These are phyloP conservation scores for Rhododendron henanense DNA, from an alignment of 148 eudicot species.

Conservation along the genomic window DNA sequence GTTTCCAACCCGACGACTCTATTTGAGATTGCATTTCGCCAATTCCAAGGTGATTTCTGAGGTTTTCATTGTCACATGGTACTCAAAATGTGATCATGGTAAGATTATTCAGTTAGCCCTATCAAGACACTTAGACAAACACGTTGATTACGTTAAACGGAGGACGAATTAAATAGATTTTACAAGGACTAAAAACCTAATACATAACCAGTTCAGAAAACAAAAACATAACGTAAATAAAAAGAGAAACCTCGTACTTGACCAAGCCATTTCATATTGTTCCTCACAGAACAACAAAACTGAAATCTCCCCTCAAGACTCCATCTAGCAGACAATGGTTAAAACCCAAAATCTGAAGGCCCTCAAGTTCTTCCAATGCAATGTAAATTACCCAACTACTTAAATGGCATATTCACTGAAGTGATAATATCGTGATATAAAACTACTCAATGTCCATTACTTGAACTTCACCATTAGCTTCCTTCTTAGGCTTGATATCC, in stretches of 20 bases:
- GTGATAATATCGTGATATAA: background rate
- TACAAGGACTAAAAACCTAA: background rate
- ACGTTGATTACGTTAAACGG: background rate
- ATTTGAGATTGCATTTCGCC: background rate
- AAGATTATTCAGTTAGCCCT: background rate
- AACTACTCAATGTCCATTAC: slow-evolving; percentile 47
- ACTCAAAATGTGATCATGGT: background rate
- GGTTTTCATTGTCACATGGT: background rate
- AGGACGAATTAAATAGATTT: background rate
- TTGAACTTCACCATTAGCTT: slow-evolving; percentile 27
- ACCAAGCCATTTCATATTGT: background rate
- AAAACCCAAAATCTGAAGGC: background rate
- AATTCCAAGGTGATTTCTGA: background rate
- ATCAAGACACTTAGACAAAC: background rate
- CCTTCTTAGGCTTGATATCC: slow-evolving; percentile 6
- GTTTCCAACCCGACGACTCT: background rate
- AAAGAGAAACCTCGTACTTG: background rate
- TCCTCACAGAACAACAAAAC: background rate
- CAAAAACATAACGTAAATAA: background rate
- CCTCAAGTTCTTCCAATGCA: background rate
- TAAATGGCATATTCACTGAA: background rate
- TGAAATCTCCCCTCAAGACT: background rate
- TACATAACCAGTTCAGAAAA: background rate
- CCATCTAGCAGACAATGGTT: background rate
- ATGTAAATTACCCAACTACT: background rate